These are phyloP conservation scores for Pulveroboletus sp. DNA, from an alignment of 768 basidiomycete genomes.

Conservation along the genomic window DNA sequence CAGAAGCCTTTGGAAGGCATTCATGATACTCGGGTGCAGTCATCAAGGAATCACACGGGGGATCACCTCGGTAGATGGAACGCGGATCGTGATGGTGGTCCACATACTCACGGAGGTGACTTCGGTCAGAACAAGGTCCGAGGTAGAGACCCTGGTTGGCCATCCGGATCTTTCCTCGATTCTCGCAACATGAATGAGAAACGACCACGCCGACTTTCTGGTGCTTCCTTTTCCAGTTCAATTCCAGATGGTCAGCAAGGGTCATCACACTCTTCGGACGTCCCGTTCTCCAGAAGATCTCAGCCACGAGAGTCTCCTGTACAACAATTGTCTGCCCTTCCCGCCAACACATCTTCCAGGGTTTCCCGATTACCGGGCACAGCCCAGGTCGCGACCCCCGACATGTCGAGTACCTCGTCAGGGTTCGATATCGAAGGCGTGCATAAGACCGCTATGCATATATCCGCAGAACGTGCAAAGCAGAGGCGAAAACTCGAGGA, in stretches of 20 bases:
- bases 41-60: conserved; percentile 16
- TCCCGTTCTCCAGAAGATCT: conserved; percentile 28
- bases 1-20: conserved; percentile 46
- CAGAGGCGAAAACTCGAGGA: conserved; percentile 80
- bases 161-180: conserved; percentile 15
- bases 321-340: conserved; percentile 30
- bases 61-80: conserved; percentile 19
- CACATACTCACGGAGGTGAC: conserved; percentile 11
- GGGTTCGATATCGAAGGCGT: conserved; percentile 55
- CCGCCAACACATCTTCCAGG: conserved; percentile 12
- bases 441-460: conserved; percentile 78
- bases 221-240: conserved; percentile 20
- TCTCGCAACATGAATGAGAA: conserved; percentile 16
- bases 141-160: conserved; percentile 14
- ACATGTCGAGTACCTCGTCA: conserved; percentile 27
- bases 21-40: conserved; percentile 13
- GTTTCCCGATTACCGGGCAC: conserved; percentile 42
- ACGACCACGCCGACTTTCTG: conserved; percentile 23
- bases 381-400: conserved; percentile 41
- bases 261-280: conserved; percentile 20
- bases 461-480: conserved; percentile 78
- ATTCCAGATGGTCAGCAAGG: conserved; percentile 19
- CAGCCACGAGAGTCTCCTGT: conserved; percentile 44
- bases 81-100: conserved; percentile 16
- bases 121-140: conserved; percentile 17